Evolutionary conservation across 306 rosid species (phyloP).

Genomic region (Dicorynia guianensis): DNA sequence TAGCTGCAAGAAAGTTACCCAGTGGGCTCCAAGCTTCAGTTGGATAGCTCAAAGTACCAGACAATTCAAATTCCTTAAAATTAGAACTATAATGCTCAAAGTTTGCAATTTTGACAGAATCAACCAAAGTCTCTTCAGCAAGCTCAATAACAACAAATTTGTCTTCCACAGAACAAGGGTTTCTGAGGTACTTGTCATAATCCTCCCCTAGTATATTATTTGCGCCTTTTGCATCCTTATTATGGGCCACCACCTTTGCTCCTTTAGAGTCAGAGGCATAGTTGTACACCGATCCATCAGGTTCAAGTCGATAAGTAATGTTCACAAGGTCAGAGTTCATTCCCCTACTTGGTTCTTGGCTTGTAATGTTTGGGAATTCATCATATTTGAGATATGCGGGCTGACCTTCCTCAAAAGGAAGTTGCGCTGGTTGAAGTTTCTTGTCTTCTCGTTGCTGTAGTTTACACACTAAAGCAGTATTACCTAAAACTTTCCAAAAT

Average conservation of each 20-base stretch:
- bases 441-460: conserved; percentile 44
- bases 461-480: conserved; percentile 63
- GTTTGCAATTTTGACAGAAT: conserved; percentile 80
- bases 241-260: conserved; percentile 86
- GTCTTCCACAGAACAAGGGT: conserved; percentile 81
- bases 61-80: conserved; percentile 75
- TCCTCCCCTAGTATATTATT: conserved; percentile 75
- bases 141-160: conserved; percentile 89
- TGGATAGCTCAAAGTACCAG: conserved; percentile 79
- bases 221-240: conserved; percentile 92
- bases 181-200: conserved; percentile 84
- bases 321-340: conserved; percentile 48
- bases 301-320: conserved; percentile 75
- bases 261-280: conserved; percentile 93
- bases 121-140: conserved; percentile 81
- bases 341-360: conserved; percentile 48
- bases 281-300: conserved; percentile 79
- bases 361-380: conserved; percentile 53
- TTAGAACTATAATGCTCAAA: conserved; percentile 94
- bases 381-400: conserved; percentile 58
- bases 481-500: conserved; percentile 59
- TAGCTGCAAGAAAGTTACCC: conserved; percentile 74
- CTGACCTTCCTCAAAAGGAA: conserved; percentile 43
- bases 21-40: conserved; percentile 65
- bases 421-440: conserved; percentile 38